Evolutionary conservation across 805 yeast genomes (phyloP), one percentile per base, ranked within the genome.

Genomic region (Metschnikowia orientalis): DNA sequence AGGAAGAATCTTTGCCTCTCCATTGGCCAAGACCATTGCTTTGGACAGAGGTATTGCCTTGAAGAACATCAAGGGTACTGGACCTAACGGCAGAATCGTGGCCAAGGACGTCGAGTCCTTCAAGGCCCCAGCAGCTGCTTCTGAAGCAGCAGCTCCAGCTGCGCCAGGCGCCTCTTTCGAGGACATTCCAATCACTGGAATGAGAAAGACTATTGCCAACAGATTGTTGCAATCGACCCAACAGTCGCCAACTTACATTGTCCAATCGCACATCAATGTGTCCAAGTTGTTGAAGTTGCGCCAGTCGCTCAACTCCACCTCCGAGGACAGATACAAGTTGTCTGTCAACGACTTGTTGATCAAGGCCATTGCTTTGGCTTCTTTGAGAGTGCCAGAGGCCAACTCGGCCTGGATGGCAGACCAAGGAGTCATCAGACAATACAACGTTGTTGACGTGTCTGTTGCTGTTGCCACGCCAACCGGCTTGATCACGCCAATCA

Each of bases 381-480:
- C 84, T 38, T 71, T 72, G 63, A 79, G 90, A 66, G 95, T 89
- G 34, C 98, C 98, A 42, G 88, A 81, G 48, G 95, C 80, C 47
- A 92, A 92, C 73, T 77, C 96, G 15, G 84, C 89, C 59, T 92
- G 96, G 92, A 74, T 92, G 53, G 95, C 81, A 59, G 65, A 73
- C 23, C 82, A 92, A 68, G 87, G 88, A 47, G 81, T 90, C 53
- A 86, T 92, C 49, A 85, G 99, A 71, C 89, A 84, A 68, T 92
- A 78, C 76, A 70, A 73, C 54, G 81, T 77, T 53, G 97, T 90
- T 35, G 99, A 92, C 56, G 95, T 92, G 37, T 88, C 97, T 15
- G 97, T 90, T 41, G 99, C 99, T 24, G 99, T 92, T 44, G 92
- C 98, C 41, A 92, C 98, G 12, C 97, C 97, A 60, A 77, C 95